Base-by-base conservation (phyloP, 441 rosid species). In the Metrosideros polymorpha region DNA sequence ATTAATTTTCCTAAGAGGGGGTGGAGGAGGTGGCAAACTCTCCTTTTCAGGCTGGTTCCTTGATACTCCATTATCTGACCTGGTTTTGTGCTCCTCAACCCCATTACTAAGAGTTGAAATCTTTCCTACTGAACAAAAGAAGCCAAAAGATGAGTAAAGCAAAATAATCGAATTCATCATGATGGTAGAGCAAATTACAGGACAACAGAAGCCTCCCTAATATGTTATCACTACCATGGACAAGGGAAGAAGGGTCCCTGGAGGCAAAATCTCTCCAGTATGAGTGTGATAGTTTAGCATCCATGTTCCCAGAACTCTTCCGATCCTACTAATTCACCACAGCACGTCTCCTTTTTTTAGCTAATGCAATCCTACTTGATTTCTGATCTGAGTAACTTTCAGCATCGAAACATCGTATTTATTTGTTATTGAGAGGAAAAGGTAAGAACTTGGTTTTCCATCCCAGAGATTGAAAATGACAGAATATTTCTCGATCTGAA, bases 11-110 rank as follows among this genome's bases (percentile, higher is more conserved):
- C 51, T 91, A 27, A 93, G 92, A 86, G 92, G 98, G 29, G 94
- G 94, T 19, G 99, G 99, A 9, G 99, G 98, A 2, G 93, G 97
- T 29, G 95, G 96, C 87, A 92, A 22, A 84, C 89, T 86, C 88
- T 94, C 95, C 85, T 82, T 93, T 82, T 92, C 98, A 88, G 87
- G 88, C 83, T 84, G 90, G 79, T 84, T 87, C 75, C 87, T 91
- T 43, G 91, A 85, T 27, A 91, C 51, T 54, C 84, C 92, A 84
- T 89, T 92, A 88, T 89, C 92, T 85, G 87, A 87, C 89, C 91
- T 94, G 55, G 92, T 87, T 86, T 90, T 94, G 77, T 88, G 92
- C 85, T 94, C 97, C 79, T 92, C 98, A 50, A 86, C 91, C 84
- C 87, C 95, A 90, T 90, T 93, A 88, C 89, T 89, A 87, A 92